Evolutionary conservation across 371 early-diverging fungal species (phyloP).

Genomic region (Funneliformis caledonium): DNA sequence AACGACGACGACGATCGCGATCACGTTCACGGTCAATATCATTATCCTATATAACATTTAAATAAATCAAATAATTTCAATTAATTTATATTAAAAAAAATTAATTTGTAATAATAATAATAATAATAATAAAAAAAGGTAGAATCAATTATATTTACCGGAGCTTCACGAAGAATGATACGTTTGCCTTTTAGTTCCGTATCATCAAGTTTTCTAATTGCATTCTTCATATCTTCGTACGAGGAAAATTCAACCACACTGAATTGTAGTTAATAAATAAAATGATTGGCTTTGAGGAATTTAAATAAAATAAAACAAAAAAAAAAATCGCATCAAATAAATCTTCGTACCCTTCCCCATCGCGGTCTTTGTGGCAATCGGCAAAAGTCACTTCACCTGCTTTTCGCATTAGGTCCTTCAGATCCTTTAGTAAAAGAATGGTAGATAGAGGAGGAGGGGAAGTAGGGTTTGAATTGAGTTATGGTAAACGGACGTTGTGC

Average conservation of each 20-base stretch:
- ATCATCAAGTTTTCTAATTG: slow-evolving; percentile 84
- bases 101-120: background rate
- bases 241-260: slow-evolving; percentile 90
- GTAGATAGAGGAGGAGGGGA: slow-evolving; percentile 41
- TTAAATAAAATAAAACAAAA: slow-evolving; percentile 9
- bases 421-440: slow-evolving; percentile 70
- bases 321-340: background rate
- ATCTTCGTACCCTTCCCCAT: slow-evolving; percentile 80
- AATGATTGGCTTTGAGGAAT: slow-evolving; percentile 12
- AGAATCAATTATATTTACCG: slow-evolving; percentile 26
- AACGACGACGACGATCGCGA: slow-evolving; percentile 34
- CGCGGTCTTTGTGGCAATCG: slow-evolving; percentile 80
- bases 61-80: background rate
- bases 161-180: slow-evolving; percentile 75
- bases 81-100: background rate
- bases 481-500: slow-evolving; percentile 36
- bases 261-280: slow-evolving; percentile 11
- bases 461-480: slow-evolving; percentile 36
- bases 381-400: slow-evolving; percentile 96
- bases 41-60: slow-evolving; percentile 27
- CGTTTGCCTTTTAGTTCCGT: slow-evolving; percentile 84
- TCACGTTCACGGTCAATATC: slow-evolving; percentile 37
- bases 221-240: slow-evolving; percentile 83
- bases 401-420: slow-evolving; percentile 95
- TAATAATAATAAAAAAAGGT: background rate